Evolutionary conservation across 306 rosid species (phyloP).

Genomic region (Medicago ruthenica): DNA sequence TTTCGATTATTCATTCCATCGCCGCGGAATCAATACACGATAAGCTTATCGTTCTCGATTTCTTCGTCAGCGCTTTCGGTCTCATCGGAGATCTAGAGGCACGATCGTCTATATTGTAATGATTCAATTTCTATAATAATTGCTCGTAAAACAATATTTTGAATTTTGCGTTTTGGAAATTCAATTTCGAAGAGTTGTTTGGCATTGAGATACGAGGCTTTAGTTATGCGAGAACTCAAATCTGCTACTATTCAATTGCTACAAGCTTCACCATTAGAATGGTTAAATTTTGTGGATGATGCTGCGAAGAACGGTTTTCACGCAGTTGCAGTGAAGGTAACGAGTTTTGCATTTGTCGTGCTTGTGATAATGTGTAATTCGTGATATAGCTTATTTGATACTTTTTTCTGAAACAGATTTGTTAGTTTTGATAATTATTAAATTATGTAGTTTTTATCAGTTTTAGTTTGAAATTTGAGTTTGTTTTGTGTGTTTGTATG

Average conservation of each 20-base stretch:
- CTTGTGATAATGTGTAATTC: background rate
- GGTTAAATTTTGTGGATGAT: constrained; percentile 73
- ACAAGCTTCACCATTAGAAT: constrained; percentile 65
- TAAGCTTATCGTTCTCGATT: constrained; percentile 75
- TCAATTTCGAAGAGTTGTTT: constrained; percentile 70
- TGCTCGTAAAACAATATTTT: background rate
- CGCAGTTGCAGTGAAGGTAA: constrained; percentile 65
- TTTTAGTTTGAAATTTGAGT: background rate
- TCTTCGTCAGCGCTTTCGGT: constrained; percentile 73
- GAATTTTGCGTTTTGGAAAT: background rate
- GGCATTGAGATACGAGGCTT: constrained; percentile 90
- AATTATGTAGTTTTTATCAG: background rate
- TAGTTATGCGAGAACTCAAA: constrained; percentile 64
- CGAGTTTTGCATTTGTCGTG: background rate
- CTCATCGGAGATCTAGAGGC: constrained; percentile 80
- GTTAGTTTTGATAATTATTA: background rate
- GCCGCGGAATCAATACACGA: constrained; percentile 56
- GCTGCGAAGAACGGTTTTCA: constrained; percentile 63
- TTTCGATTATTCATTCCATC: constrained; percentile 53
- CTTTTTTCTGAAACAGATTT: background rate
- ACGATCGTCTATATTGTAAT: too few relatives aligned
- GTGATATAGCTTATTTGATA: background rate
- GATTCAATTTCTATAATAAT: background rate
- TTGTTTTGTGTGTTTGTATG: constrained; percentile 5
- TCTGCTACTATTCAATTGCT: constrained; percentile 62